Percentiles rank a stretch among this genome's conserved stretches.
phyloP scores from a whole-genome alignment of 768 basidiomycete genomes.

The Xanthoconium stramineum region DNA sequence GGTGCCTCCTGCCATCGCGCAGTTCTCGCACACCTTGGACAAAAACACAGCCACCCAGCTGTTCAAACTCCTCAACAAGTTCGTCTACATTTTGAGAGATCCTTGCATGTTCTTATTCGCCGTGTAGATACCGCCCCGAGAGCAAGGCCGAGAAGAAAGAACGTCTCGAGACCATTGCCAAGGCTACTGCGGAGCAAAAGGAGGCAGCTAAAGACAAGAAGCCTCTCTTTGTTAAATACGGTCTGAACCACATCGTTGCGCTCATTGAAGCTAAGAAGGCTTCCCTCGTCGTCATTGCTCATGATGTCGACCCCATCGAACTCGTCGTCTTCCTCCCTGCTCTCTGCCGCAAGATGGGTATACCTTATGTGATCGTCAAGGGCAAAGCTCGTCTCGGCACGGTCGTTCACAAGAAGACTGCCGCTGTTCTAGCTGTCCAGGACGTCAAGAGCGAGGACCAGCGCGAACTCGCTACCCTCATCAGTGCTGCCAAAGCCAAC shows the following conservation, averaged over 20 bases:
- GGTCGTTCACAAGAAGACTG: slow-evolving; percentile 98
- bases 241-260: slow-evolving; percentile 94
- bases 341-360: slow-evolving; percentile 99
- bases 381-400: slow-evolving; percentile 98
- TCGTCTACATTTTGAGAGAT: slow-evolving; percentile 4
- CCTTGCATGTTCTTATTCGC: not conserved
- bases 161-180: slow-evolving; percentile 76
- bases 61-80: slow-evolving; percentile 97
- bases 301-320: slow-evolving; percentile 99
- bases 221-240: slow-evolving; percentile 93
- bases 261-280: slow-evolving; percentile 98
- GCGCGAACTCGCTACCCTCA: slow-evolving; percentile 87
- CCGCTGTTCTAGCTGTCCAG: slow-evolving; percentile 85
- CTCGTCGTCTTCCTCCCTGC: slow-evolving; percentile 98
- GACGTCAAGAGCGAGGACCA: slow-evolving; percentile 95
- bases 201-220: slow-evolving; percentile 82
- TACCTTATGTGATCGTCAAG: slow-evolving; percentile 98
- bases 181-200: slow-evolving; percentile 79
- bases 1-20: slow-evolving; percentile 96
- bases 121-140: slow-evolving; percentile 72
- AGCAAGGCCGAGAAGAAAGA: slow-evolving; percentile 97
- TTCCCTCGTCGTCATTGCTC: slow-evolving; percentile 89
- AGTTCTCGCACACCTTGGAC: slow-evolving; percentile 97
- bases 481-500: slow-evolving; percentile 95
- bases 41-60: slow-evolving; percentile 99